Base-by-base conservation (phyloP, 306 rosid species). In the Rubus parviflorus region DNA sequence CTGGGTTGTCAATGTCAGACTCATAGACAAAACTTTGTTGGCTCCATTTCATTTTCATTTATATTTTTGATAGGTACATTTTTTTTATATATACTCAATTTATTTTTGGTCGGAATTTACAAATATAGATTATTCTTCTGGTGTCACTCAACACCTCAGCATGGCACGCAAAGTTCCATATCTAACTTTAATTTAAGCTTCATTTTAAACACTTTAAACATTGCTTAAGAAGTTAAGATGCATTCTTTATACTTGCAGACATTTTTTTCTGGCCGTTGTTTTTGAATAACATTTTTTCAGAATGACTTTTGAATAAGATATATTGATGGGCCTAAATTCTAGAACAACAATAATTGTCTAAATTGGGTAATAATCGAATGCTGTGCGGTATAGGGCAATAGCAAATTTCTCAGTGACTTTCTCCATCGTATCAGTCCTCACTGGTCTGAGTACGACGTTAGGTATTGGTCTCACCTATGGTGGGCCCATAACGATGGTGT, bases 391-490 rank as follows among this genome's bases (percentile, higher is more conserved):
- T 75, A 80, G 87, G 77, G 83, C 85, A 13, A 6, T 86, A 23
- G 81, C 87, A 4, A 83, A 78, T 75, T 86, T 83, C 77, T 77
- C 87, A 20, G 62, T 86, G 76, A 74, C 89, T 15, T 86, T 83
- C 74, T 83, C 89, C 45, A 78, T 86, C 60, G 7, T 86, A 17
- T 83, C 89, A 3, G 83, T 86, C 4, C 14, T 86, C 11, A 86
- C 81, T 0, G 89, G 89, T 7, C 83, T 86, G 58, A 86, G 43
- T 42, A 83, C 87, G 60, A 75, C 79, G 45, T 86, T 63, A 22
- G 16, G 71, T 38, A 35, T 70, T 23, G 85, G 89, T 4, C 80
- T 86, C 17, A 81, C 77, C 2, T 83, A 77, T 23, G 87, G 87
- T 9, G 87, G 87, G 45, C 79, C 89, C 0, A 4, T 75, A 2